Percentiles rank a stretch among this genome's conserved stretches.
These are phyloP conservation scores for Purpureocillium lavendulum DNA, from an alignment of 2,329 filamentous ascomycete species.

Conservation along the genomic window DNA sequence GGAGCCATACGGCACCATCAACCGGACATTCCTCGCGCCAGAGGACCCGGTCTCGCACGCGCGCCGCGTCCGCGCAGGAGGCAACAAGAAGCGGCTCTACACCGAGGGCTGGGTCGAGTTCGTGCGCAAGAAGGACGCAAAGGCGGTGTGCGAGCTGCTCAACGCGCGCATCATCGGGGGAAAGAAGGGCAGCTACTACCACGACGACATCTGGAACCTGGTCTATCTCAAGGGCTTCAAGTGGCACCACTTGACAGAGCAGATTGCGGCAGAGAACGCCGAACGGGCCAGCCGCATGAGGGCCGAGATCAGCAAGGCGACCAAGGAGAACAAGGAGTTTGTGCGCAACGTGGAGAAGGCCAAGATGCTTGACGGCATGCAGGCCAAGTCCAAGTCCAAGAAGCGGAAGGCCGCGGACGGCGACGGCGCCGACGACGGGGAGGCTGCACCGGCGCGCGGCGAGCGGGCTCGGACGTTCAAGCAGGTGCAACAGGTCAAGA, in stretches of 20 bases:
- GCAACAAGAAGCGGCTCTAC: conserved; percentile 77
- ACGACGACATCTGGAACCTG: conserved; percentile 81
- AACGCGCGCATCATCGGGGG: conserved; percentile 74
- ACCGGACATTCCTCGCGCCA: conserved; percentile 71
- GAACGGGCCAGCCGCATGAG: conserved; percentile 68
- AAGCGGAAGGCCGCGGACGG: conserved; percentile 24
- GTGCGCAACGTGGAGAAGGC: conserved; percentile 69
- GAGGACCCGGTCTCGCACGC: conserved; percentile 61
- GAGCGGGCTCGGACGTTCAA: conserved; percentile 45
- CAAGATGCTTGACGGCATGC: conserved; percentile 72
- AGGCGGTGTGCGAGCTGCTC: conserved; percentile 64
- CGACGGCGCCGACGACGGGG: conserved; percentile 12
- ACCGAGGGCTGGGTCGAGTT: conserved; percentile 87
- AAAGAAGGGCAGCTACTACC: conserved; percentile 76
- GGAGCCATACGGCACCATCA: conserved; percentile 65
- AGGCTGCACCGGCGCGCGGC: background rate
- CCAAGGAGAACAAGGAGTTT: conserved; percentile 75
- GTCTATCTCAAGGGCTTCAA: conserved; percentile 79
- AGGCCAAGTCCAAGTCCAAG: conserved; percentile 44
- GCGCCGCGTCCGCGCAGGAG: conserved; percentile 60
- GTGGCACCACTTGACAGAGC: conserved; percentile 67
- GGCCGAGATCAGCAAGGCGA: conserved; percentile 67
- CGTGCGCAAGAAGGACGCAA: conserved; percentile 64
- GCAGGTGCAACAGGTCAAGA: conserved; percentile 53
- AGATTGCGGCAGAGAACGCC: conserved; percentile 75